Base-by-base conservation (phyloP, 1,139 yeast genomes). In the Casaregolazyma suthepensis region DNA sequence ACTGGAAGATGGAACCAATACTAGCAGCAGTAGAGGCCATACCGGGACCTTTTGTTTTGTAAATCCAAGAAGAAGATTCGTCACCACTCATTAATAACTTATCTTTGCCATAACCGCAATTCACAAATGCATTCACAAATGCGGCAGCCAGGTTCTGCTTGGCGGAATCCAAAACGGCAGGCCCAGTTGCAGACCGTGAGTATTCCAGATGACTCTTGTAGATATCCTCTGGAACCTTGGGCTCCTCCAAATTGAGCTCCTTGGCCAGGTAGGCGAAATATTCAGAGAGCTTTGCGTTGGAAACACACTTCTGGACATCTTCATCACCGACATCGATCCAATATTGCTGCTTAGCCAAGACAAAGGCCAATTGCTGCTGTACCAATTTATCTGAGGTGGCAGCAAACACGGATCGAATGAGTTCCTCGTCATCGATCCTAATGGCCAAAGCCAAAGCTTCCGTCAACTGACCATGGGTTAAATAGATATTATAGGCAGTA, bases 1-100 rank as follows among this genome's bases (percentile, higher is more conserved):
- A 93, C 68, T 89, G 91, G 67, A 85, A 85, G 57, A 93, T 79
- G 10, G 95, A 78, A 56, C 99, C 99, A 57, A 93, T 78, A 52
- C 96, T 85, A 1, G 98, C 98, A 37, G 96, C 88, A 1, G 97
- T 84, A 12, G 96, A 86, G n/a, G 86, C 74, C 93, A 90, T 89
- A 59, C 98, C 98, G 48, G 83, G 80, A 50, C 93, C 96, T 69
- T 89, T 88, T 2, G 98, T 90, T 70, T 88, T 88, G 73, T 86
- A 90, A 54, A 93, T 88, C 96, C 96, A 90, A 17, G 86, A 80
- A 56, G 80, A 79, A 60, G 82, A 80, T 58, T 85, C 94, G 60
- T 83, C 88, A 48, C 87, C 87, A 10, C 63, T 61, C 43, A 66
- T 61, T 58, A 91, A 75, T 60, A 91, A 76, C 68, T 88, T 89